Conservation (phyloP, 2,329 filamentous ascomycete genomes). For the Chrysoporthe puriensis region DNA sequence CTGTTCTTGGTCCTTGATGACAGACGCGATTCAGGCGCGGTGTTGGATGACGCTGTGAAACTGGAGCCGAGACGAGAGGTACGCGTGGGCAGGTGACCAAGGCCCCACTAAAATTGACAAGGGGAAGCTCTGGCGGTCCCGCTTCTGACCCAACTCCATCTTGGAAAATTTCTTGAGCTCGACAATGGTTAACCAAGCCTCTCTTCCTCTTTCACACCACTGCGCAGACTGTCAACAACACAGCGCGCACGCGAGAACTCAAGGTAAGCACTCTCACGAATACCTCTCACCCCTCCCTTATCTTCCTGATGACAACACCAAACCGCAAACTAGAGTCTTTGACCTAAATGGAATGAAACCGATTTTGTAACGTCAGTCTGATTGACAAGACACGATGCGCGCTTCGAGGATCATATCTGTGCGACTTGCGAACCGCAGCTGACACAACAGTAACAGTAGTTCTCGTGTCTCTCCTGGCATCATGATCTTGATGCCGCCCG, state of each 20-base stretch:
- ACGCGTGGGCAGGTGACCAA: slow-evolving; percentile 18
- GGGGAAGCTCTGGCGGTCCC: slow-evolving; percentile 14
- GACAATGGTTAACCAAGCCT: background rate
- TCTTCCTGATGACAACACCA: slow-evolving; percentile 76
- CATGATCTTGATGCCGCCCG: background rate
- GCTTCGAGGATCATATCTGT: slow-evolving; percentile 23
- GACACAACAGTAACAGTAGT: slow-evolving; percentile 24
- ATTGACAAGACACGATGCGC: slow-evolving; percentile 35
- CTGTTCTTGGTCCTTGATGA: background rate
- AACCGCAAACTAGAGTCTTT: slow-evolving; percentile 99
- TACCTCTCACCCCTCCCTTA: slow-evolving; percentile 29
- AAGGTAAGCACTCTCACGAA: slow-evolving; percentile 26
- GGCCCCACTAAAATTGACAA: slow-evolving; percentile 6
- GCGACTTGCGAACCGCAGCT: slow-evolving; percentile 16
- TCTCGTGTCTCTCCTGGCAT: slow-evolving; percentile 10
- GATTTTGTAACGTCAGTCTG: slow-evolving; percentile 93
- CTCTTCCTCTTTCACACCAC: slow-evolving; percentile 19
- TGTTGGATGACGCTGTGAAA: slow-evolving; percentile 16
- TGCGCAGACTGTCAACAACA: slow-evolving; percentile 28
- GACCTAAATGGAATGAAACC: slow-evolving; percentile 83
- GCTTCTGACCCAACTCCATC: slow-evolving; percentile 15
- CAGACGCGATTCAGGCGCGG: slow-evolving; percentile 22
- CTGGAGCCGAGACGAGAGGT: background rate
- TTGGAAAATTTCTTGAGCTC: slow-evolving; percentile 17
- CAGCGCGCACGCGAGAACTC: slow-evolving; percentile 17